phyloP scores from a whole-genome alignment of 1,284 basidiomycete genomes.

The Afroboletus lepidellus region DNA sequence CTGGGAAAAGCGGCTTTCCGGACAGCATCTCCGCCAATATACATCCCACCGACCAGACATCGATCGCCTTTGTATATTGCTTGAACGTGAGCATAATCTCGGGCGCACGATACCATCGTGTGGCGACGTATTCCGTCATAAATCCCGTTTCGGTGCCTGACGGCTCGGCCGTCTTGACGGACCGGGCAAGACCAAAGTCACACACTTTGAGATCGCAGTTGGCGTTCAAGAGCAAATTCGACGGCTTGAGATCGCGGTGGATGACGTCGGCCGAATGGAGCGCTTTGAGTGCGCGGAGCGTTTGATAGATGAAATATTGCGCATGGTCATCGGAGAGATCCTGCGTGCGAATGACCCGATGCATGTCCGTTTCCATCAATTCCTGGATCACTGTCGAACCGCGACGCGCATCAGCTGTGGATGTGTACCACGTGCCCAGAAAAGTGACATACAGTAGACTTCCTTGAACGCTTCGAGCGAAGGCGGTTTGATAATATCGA shows the following conservation, averaged over 20 bases:
- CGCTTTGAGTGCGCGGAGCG: constrained; percentile 90
- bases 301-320: constrained; percentile 82
- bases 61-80: constrained; percentile 93
- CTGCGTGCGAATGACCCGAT: constrained; percentile 75
- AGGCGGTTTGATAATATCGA: constrained; percentile 91
- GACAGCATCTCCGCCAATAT: constrained; percentile 97
- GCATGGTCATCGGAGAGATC: constrained; percentile 81
- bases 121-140: constrained; percentile 96
- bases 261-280: constrained; percentile 89
- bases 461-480: constrained; percentile 92
- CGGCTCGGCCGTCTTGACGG: constrained; percentile 82
- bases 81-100: constrained; percentile 98
- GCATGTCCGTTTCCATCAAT: constrained; percentile 73
- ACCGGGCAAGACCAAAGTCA: constrained; percentile 90
- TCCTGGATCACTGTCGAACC: constrained; percentile 64
- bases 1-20: constrained; percentile 93
- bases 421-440: neutral
- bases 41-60: constrained; percentile 95
- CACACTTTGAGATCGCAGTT: constrained; percentile 96
- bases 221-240: constrained; percentile 88
- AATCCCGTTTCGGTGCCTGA: constrained; percentile 82
- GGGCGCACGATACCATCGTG: constrained; percentile 90
- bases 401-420: constrained; percentile 11
- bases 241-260: constrained; percentile 90
- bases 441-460: constrained; percentile 67